Percentiles rank a stretch among this genome's conserved stretches.
Evolutionary conservation across 1,284 basidiomycete genomes (phyloP).

Genomic region (Porphyrellus sp.): DNA sequence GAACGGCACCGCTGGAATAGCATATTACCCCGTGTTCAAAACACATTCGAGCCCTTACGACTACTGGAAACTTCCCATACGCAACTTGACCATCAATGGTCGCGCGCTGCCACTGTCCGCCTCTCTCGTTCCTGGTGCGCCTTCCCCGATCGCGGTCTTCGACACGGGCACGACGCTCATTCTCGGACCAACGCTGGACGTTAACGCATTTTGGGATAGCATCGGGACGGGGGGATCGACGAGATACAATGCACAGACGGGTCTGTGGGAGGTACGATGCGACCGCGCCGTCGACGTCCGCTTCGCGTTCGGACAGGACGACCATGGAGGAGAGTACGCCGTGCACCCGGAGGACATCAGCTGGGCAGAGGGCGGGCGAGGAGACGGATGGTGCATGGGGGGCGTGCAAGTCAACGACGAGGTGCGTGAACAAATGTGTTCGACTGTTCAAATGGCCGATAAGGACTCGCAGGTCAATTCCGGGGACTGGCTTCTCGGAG

Average conservation of each 20-base stretch:
- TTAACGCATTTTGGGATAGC: constrained; percentile 48
- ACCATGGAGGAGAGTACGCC: constrained; percentile 39
- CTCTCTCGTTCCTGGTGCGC: constrained; percentile 45
- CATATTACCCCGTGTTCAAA: constrained; percentile 43
- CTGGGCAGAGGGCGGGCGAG: constrained; percentile 43
- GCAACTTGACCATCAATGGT: constrained; percentile 45
- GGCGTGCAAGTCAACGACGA: constrained; percentile 56
- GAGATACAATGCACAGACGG: constrained; percentile 38
- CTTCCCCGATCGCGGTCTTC: constrained; percentile 49
- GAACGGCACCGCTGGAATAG: constrained; percentile 37
- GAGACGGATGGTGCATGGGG: constrained; percentile 53
- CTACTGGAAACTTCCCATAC: constrained; percentile 57
- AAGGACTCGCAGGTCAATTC: constrained; percentile 44
- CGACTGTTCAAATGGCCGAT: constrained; percentile 5
- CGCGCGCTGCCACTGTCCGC: constrained; percentile 40
- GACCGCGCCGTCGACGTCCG: constrained; percentile 46
- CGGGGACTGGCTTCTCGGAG: constrained; percentile 63
- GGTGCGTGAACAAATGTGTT: constrained; percentile 32
- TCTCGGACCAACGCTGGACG: constrained; percentile 50
- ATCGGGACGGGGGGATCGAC: constrained; percentile 40
- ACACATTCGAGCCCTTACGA: constrained; percentile 42
- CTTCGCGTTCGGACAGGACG: constrained; percentile 45
- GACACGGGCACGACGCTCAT: constrained; percentile 60
- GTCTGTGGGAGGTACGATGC: constrained; percentile 52
- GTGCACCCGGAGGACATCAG: constrained; percentile 53